A percentile compares a stretch with the other conserved stretches of the same genome.
phyloP scores from a whole-genome alignment of 2,329 filamentous ascomycete species.

The Fusarium fujikuroi region DNA sequence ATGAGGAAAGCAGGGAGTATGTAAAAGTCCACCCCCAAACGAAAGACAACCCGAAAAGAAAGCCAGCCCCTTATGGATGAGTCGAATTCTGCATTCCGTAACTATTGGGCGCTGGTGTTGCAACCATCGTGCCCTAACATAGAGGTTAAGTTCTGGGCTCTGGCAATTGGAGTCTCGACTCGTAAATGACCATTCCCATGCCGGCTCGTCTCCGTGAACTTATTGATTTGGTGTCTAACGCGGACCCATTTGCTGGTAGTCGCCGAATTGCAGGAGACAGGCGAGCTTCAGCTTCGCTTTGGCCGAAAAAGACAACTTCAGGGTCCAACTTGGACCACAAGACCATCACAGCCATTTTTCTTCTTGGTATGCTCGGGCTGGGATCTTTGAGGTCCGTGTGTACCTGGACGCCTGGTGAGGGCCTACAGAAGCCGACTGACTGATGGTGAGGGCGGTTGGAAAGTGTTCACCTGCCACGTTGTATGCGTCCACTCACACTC shows the following conservation, averaged over 20 bases:
- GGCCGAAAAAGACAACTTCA: slow-evolving; percentile 23
- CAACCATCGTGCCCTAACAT: slow-evolving; percentile 13
- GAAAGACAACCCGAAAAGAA: not conserved
- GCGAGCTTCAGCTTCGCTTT: slow-evolving; percentile 8
- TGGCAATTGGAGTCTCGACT: slow-evolving; percentile 11
- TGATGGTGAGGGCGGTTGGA: not conserved
- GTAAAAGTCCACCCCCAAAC: not conserved
- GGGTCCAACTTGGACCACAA: slow-evolving; percentile 29
- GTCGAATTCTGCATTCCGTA: slow-evolving; percentile 16
- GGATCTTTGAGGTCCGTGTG: slow-evolving; percentile 19
- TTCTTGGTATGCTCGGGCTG: slow-evolving; percentile 3
- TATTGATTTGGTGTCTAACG: slow-evolving; percentile 10
- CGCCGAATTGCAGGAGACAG: not conserved
- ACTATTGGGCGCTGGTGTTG: slow-evolving; percentile 21
- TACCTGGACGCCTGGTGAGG: slow-evolving; percentile 14
- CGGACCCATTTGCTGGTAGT: slow-evolving; percentile 6
- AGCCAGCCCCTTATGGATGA: not conserved
- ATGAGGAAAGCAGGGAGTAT: not conserved
- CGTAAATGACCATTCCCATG: slow-evolving; percentile 10
- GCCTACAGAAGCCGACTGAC: slow-evolving; percentile 5
- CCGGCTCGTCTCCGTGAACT: slow-evolving; percentile 13
- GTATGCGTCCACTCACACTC: slow-evolving; percentile 21
- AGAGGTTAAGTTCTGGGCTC: slow-evolving; percentile 29
- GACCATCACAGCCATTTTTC: slow-evolving; percentile 5
- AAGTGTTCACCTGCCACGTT: slow-evolving; percentile 34